Evolutionary conservation across 352 stramenopile species (phyloP), one percentile per base, ranked within the genome.

Genomic region (Thraustotheca clavata): DNA sequence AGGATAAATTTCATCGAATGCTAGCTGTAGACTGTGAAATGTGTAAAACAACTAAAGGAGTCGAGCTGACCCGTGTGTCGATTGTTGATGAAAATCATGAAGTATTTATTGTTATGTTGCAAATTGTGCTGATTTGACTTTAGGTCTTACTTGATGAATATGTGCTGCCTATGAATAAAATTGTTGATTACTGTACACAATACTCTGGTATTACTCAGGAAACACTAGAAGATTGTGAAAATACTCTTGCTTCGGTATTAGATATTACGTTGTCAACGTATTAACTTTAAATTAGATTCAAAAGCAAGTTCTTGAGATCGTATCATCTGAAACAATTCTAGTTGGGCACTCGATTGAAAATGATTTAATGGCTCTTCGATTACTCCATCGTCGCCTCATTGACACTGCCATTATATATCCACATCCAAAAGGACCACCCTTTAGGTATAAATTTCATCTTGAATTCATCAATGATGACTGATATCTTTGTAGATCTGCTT

Each of bases 311-410:
- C 50, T 91, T 3, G 49, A 72, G 12, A 50, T 86, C 40, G 76
- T 91, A 0, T 74, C 83, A 4, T 75, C 78, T 0, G 73, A 90
- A 22, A 83, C 85, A 4, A 89, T 94, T 39, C 72, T 94, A 29
- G 82, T 94, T n/a, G 87, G 87, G 16, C 87, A 96, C 66, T 93
- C 82, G 39, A 83, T 96, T 49, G 87, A 96, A 59, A 94, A 94
- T 67, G 87, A 96, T 60, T 66, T 94, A 4, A 60, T 73, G 50
- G 83, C 82, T 8, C 69, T 96, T 27, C 69, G 73, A 9, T 67
- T 94, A 16, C 55, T 90, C 41, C 87, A 96, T 57, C 72, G 73
- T 20, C 82, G 82, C 27, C 67, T 91, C 54, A 87, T 94, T 35
- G 87, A 96, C 67, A 96, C 87, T 4, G 74, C 75, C 0, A 77